phyloP scores from a whole-genome alignment of 768 basidiomycete genomes.

The Termitomyces sp. region DNA sequence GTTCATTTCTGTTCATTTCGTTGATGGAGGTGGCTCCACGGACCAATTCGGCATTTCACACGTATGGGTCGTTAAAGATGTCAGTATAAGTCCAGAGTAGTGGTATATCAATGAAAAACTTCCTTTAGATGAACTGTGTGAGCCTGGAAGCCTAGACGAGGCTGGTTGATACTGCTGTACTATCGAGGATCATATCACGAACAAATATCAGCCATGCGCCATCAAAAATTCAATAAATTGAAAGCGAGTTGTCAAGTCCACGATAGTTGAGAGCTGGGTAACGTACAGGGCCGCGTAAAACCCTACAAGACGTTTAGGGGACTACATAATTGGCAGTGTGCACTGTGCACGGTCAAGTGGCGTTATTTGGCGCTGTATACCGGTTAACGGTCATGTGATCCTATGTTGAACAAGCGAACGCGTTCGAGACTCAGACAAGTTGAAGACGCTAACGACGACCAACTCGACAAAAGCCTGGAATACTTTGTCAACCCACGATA shows the following conservation, averaged over 20 bases:
- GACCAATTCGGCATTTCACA: neutral
- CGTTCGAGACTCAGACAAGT: too few species aligned
- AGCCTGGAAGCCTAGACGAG: neutral
- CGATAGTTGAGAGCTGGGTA: too few species aligned
- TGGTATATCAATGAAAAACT: too few species aligned
- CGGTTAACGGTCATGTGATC: conserved; percentile 17
- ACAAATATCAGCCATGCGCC: neutral
- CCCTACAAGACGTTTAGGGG: neutral
- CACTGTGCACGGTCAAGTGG: neutral
- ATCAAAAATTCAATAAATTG: neutral
- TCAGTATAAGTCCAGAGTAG: neutral
- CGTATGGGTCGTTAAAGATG: neutral
- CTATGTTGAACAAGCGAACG: neutral
- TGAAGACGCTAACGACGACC: neutral
- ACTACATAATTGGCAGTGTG: too few species aligned
- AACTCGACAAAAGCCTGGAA: too few species aligned
- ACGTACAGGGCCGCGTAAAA: neutral
- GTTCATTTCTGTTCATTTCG: neutral
- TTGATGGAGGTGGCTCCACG: neutral
- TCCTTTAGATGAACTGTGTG: too few species aligned
- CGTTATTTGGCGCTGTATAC: conserved; percentile 16
- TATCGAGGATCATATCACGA: neutral
- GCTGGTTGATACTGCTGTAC: too few species aligned
- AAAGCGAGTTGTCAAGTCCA: neutral
- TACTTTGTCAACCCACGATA: neutral